Evolutionary conservation across 176 grass and related monocot genomes (phyloP), one percentile per base, ranked within the genome.

Genomic region (Areca catechu): DNA sequence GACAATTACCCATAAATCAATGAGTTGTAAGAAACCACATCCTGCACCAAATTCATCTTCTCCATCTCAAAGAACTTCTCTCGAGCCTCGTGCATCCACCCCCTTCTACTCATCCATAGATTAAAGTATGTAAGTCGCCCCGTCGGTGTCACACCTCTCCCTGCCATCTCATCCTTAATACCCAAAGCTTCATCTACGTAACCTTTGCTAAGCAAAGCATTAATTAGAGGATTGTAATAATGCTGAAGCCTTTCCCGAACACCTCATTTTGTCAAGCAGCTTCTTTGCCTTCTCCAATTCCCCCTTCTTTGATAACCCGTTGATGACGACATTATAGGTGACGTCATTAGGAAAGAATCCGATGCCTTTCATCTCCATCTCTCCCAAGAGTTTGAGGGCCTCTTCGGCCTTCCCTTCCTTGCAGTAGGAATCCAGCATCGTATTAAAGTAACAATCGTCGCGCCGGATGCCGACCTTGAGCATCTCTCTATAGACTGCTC

Each of bases 61-160:
- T 60, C 79, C 73, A 95, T 88, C 70, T 95, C 84, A 37, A 76
- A 68, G 67, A 84, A 85, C 50, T 84, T 75, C 56, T 76, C 24
- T 25, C 43, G 34, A 0, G 80, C 80, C 7, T 71, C 77, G 10
- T 70, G 28, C 47, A 85, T 51, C 22, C 69, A 54, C 53, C 74
- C 63, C 57, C 20, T 57, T 65, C 73, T 78, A 60, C 82, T 78
- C 56, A 84, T 20, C 77, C 77, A 70, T 86, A 58, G 49, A 93
- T 84, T 55, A 84, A 51, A 23, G 63, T 37, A 73, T 80, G 43
- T 82, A 88, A 22, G 80, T 84, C 50, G 65, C 77, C 15, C 67
- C 0, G 60, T 70, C 50, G 77, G 89, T 5, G 67, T 30, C 25
- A 79, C 24, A 19, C 75, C 77, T 4, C 54, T 50, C 24, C 29